These are phyloP conservation scores for Cupressus sempervirens DNA, from an alignment of 75 land plant genomes.

Conservation along the genomic window DNA sequence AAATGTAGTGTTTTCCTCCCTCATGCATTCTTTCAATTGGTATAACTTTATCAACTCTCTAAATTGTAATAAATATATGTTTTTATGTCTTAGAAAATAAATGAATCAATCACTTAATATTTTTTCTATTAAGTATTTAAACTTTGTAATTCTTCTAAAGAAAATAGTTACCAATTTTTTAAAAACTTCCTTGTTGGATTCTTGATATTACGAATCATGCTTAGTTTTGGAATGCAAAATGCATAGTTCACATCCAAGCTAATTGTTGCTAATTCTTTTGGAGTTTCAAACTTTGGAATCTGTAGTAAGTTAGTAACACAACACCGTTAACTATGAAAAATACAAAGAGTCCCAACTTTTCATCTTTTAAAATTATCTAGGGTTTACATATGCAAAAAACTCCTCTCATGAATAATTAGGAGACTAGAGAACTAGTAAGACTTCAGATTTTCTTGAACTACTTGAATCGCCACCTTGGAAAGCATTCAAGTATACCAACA, in stretches of 20 bases:
- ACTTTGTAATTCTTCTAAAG: background rate
- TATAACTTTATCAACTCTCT: constrained; percentile 18
- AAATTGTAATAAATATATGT: background rate
- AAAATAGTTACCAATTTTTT: background rate
- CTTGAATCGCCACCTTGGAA: too few relatives aligned
- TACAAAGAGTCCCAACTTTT: background rate
- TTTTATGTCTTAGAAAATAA: background rate
- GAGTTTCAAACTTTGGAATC: background rate
- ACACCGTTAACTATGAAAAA: background rate
- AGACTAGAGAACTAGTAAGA: too few relatives aligned
- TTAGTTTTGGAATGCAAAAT: background rate
- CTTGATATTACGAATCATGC: background rate
- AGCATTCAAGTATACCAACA: too few relatives aligned
- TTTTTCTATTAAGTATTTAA: background rate
- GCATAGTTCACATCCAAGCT: background rate
- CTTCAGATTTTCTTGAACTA: too few relatives aligned
- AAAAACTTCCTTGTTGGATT: background rate
- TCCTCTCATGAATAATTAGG: too few relatives aligned
- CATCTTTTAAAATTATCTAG: background rate
- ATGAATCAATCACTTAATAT: background rate
- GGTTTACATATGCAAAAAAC: background rate
- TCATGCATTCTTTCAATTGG: constrained; percentile 49
- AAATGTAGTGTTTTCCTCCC: constrained; percentile 41
- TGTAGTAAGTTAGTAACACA: background rate
- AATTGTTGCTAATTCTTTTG: background rate